phyloP scores from a whole-genome alignment of 345 rosid species.

The Syzygium jambos region DNA sequence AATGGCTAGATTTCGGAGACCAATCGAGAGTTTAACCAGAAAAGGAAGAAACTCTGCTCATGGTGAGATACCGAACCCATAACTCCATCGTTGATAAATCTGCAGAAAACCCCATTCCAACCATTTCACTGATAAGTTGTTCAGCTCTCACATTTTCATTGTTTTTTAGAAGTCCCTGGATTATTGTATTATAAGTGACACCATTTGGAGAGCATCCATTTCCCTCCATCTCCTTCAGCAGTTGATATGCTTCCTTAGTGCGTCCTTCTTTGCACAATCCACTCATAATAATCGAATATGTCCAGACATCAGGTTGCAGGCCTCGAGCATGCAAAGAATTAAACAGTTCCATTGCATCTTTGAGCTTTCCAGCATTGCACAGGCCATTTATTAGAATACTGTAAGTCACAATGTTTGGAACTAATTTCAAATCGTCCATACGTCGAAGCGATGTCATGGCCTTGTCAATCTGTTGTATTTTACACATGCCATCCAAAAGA shows the following conservation, averaged over 20 bases:
- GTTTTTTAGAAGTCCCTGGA: constrained; percentile 1
- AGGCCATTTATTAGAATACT: constrained; percentile 25
- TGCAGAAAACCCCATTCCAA: neutral
- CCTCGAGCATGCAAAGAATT: neutral
- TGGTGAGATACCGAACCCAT: neutral
- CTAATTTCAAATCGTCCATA: constrained; percentile 5
- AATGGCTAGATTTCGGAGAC: neutral
- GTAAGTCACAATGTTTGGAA: constrained; percentile 10
- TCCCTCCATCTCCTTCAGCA: constrained; percentile 13
- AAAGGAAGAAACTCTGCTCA: neutral
- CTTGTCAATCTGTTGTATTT: constrained; percentile 9
- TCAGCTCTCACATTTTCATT: neutral
- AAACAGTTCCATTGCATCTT: constrained; percentile 3
- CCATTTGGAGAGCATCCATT: constrained; percentile 10
- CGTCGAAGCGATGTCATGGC: constrained; percentile 8
- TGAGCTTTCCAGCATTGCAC: constrained; percentile 19
- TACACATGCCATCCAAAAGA: constrained; percentile 17
- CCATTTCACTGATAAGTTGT: neutral
- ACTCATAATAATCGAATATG: constrained; percentile 3
- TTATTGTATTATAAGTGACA: constrained; percentile 1
- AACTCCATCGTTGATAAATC: neutral
- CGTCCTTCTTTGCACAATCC: constrained; percentile 8
- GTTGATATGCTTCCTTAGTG: neutral
- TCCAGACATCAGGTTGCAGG: neutral
- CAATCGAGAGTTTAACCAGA: neutral